Percentiles rank a stretch among this genome's conserved stretches.
phyloP scores from a whole-genome alignment of 2,329 filamentous ascomycete species.

The Talaromyces piceae region DNA sequence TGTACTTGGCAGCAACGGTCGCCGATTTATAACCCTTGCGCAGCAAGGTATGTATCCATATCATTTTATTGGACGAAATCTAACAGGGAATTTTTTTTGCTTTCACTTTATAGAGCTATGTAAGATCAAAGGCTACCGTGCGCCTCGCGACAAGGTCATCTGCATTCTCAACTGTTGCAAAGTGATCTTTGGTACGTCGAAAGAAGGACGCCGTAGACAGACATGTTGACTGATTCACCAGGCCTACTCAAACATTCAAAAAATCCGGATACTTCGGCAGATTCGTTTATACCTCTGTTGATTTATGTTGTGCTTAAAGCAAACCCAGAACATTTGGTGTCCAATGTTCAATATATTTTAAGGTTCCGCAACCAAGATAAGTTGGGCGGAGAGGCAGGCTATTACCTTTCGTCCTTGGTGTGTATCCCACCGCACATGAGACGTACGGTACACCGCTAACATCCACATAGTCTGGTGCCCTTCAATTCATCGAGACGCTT shows the following conservation, averaged over 20 bases:
- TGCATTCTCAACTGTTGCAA: conserved; percentile 98
- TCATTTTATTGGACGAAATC: not conserved
- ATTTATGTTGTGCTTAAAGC: conserved; percentile 94
- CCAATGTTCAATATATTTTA: conserved; percentile 96
- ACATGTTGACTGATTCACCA: conserved; percentile 24
- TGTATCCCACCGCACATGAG: conserved; percentile 16
- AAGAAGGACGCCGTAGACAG: not conserved
- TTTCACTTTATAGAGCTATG: conserved; percentile 60
- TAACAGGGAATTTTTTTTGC: not conserved
- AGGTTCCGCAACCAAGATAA: conserved; percentile 97
- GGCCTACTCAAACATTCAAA: conserved; percentile 85
- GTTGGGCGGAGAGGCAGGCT: conserved; percentile 92
- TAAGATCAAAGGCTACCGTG: conserved; percentile 94
- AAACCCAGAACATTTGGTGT: conserved; percentile 90
- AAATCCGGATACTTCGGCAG: conserved; percentile 79
- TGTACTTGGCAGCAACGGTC: conserved; percentile 73
- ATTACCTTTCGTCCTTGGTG: conserved; percentile 91
- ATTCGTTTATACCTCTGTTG: conserved; percentile 88
- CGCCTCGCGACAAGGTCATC: conserved; percentile 97
- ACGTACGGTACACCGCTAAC: not conserved
- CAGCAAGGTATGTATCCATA: conserved; percentile 61
- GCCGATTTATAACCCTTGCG: conserved; percentile 78
- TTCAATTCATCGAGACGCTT: conserved; percentile 94
- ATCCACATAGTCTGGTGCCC: conserved; percentile 53
- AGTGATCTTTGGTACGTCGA: conserved; percentile 77